phyloP scores from a whole-genome alignment of 177 flowering plant genomes.

The Vitis hybrid region DNA sequence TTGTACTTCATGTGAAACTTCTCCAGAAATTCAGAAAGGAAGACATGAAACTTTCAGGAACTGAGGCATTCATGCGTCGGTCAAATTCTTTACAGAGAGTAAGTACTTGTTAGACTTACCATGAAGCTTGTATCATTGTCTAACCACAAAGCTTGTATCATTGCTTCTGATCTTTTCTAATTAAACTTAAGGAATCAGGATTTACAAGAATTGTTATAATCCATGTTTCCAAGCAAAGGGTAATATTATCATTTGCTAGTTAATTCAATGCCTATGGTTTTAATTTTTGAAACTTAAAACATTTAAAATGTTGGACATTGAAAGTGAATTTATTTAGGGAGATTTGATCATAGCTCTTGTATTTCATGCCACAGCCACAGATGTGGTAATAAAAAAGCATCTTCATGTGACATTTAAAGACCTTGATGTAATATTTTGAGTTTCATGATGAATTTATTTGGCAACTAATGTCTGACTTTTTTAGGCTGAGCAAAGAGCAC shows the following conservation, averaged over 20 bases:
- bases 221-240: too few relatives aligned
- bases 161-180: background rate
- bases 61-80: constrained; percentile 86
- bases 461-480: constrained; percentile 1
- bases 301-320: background rate
- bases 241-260: background rate
- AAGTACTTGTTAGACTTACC: constrained; percentile 22
- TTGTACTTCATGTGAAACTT: background rate
- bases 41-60: constrained; percentile 73
- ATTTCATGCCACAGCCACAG: background rate
- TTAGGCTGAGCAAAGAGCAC: constrained; percentile 95
- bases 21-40: constrained; percentile 89
- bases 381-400: background rate
- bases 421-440: background rate
- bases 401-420: background rate
- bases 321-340: background rate
- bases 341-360: background rate
- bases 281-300: background rate
- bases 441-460: background rate
- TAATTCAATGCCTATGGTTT: background rate
- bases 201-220: too few relatives aligned
- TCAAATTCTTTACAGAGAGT: constrained; percentile 85
- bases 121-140: background rate
- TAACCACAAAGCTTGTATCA: background rate
- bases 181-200: too few relatives aligned